Evolutionary conservation across 148 eudicot species (phyloP).

Genomic region (Amaranthus cruentus): DNA sequence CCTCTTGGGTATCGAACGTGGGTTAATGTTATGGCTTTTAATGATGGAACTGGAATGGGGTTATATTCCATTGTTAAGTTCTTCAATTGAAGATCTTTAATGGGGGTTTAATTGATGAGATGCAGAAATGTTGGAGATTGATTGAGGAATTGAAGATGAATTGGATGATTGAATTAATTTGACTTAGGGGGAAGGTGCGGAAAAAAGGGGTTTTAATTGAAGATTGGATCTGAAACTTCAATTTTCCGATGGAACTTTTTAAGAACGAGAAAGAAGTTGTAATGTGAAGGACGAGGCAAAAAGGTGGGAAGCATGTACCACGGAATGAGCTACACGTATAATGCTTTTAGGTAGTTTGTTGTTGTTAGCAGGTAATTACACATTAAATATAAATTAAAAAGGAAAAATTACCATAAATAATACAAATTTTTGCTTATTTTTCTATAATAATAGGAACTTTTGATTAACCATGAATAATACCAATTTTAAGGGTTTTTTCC

Average conservation of each 20-base stretch:
- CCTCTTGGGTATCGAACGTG: slow-evolving; percentile 82
- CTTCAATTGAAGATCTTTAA: background rate
- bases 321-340: no score
- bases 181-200: background rate
- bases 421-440: no score
- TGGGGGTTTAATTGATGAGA: background rate
- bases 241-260: background rate
- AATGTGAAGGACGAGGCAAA: no score
- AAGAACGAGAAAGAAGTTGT: no score
- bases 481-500: no score
- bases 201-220: background rate
- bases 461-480: no score
- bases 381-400: no score
- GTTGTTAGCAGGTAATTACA: no score
- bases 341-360: no score
- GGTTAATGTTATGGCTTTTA: slow-evolving; percentile 79
- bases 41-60: slow-evolving; percentile 11
- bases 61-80: background rate
- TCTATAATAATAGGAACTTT: no score
- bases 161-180: background rate
- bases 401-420: no score
- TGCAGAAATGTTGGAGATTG: background rate
- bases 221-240: background rate
- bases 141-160: background rate
- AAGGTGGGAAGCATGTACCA: no score